Evolutionary conservation across 768 basidiomycete genomes (phyloP).

Genomic region (Leccinum pellstonianum): DNA sequence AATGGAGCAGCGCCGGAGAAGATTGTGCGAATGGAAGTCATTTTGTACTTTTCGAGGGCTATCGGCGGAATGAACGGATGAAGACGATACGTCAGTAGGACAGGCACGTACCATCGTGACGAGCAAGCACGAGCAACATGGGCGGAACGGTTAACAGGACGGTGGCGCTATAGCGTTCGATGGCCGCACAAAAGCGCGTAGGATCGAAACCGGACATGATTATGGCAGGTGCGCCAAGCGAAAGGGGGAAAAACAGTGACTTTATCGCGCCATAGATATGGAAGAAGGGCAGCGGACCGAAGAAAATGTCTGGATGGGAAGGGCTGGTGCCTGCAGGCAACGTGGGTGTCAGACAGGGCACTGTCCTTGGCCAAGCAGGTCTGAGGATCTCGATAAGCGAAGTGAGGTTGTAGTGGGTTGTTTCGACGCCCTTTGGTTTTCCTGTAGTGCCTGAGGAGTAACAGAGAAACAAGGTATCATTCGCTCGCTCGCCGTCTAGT

Average conservation of each 20-base stretch:
- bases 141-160: conserved; percentile 71
- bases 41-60: conserved; percentile 67
- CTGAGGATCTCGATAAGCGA: conserved; percentile 53
- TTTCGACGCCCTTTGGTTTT: conserved; percentile 72
- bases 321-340: background rate
- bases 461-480: conserved; percentile 65
- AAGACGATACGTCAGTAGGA: background rate
- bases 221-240: conserved; percentile 48
- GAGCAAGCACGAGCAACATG: conserved; percentile 71
- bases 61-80: background rate
- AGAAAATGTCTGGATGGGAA: conserved; percentile 42
- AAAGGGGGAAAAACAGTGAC: conserved; percentile 58
- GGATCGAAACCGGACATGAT: conserved; percentile 75
- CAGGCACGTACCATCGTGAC: conserved; percentile 58
- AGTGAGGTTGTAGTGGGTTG: conserved; percentile 68
- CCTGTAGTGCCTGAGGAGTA: conserved; percentile 74
- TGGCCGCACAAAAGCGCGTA: conserved; percentile 56
- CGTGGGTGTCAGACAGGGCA: conserved; percentile 10
- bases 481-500: conserved; percentile 49
- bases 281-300: conserved; percentile 64
- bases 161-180: conserved; percentile 66
- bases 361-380: conserved; percentile 39
- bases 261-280: conserved; percentile 60
- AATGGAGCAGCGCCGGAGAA: conserved; percentile 83
- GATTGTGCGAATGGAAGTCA: conserved; percentile 56